These are phyloP conservation scores for Phytophthora europaea DNA, from an alignment of 352 stramenopile species.

Conservation along the genomic window DNA sequence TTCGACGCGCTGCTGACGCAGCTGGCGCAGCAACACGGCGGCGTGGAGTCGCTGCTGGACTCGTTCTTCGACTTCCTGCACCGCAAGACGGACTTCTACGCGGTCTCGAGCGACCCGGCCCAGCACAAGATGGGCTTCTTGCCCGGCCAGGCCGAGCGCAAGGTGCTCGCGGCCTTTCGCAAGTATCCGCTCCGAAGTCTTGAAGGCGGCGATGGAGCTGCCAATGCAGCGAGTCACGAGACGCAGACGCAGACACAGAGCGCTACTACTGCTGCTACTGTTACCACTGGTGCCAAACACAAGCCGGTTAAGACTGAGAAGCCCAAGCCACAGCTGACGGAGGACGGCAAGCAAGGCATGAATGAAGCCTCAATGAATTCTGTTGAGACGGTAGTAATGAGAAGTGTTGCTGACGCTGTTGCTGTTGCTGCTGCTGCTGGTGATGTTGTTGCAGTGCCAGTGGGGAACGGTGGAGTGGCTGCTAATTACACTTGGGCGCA, in stretches of 20 bases:
- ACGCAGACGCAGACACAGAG: neutral
- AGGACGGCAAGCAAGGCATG: conserved; percentile 72
- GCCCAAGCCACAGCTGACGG: conserved; percentile 46
- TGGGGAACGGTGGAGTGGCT: conserved; percentile 91
- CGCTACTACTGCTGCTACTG: neutral
- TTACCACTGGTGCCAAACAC: neutral
- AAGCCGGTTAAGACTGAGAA: conserved; percentile 7
- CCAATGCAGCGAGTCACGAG: neutral
- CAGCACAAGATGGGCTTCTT: conserved; percentile 70
- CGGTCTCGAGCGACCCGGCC: conserved; percentile 61
- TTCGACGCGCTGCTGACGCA: conserved; percentile 93
- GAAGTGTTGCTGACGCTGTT: neutral
- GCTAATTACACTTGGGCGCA: conserved; percentile 98
- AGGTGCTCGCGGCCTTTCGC: conserved; percentile 69
- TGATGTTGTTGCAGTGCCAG: conserved; percentile 65
- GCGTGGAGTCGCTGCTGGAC: conserved; percentile 97
- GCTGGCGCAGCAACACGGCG: conserved; percentile 94
- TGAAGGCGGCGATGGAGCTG: conserved; percentile 33
- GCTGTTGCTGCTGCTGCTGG: conserved; percentile 1
- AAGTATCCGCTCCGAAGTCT: conserved; percentile 75
- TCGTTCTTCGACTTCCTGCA: conserved; percentile 98
- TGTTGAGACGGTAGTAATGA: neutral
- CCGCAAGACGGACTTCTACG: conserved; percentile 99
- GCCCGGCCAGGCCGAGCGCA: conserved; percentile 69
- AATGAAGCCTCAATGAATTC: neutral